Evolutionary conservation across 1,284 basidiomycete genomes (phyloP).

Genomic region (Naganishia liquefaciens): DNA sequence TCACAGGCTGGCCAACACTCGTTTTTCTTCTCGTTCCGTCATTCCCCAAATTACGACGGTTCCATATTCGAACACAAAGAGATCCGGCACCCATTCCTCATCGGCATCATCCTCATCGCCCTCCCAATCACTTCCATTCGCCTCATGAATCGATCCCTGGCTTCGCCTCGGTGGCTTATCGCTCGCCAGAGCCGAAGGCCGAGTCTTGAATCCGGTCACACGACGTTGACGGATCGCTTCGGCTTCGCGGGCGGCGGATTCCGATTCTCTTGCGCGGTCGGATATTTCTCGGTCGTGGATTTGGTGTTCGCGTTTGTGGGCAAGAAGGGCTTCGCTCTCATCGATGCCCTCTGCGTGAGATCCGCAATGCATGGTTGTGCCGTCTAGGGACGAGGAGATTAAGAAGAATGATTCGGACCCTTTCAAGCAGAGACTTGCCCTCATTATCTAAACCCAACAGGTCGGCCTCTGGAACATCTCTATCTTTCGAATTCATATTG

Average conservation of each 20-base stretch:
- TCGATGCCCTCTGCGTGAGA: constrained; percentile 32
- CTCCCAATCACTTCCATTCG: constrained; percentile 47
- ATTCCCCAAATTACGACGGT: constrained; percentile 94
- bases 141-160: constrained; percentile 49
- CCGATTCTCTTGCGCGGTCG: background rate
- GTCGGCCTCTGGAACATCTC: constrained; percentile 46
- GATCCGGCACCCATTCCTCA: constrained; percentile 68
- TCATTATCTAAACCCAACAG: constrained; percentile 45
- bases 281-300: constrained; percentile 20
- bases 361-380: constrained; percentile 20
- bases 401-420: background rate
- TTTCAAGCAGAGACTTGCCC: background rate
- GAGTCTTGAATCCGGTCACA: constrained; percentile 48
- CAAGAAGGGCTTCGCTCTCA: constrained; percentile 28
- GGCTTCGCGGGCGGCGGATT: constrained; percentile 14
- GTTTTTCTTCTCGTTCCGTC: constrained; percentile 85
- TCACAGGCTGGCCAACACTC: constrained; percentile 83
- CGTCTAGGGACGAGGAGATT: background rate
- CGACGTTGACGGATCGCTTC: constrained; percentile 36
- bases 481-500: constrained; percentile 15
- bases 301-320: constrained; percentile 30
- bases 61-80: constrained; percentile 92
- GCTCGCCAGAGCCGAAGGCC: constrained; percentile 44
- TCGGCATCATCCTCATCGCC: constrained; percentile 56
- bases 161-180: constrained; percentile 52